Evolutionary conservation across 768 basidiomycete genomes (phyloP).

Genomic region (Lactarius psammicola): DNA sequence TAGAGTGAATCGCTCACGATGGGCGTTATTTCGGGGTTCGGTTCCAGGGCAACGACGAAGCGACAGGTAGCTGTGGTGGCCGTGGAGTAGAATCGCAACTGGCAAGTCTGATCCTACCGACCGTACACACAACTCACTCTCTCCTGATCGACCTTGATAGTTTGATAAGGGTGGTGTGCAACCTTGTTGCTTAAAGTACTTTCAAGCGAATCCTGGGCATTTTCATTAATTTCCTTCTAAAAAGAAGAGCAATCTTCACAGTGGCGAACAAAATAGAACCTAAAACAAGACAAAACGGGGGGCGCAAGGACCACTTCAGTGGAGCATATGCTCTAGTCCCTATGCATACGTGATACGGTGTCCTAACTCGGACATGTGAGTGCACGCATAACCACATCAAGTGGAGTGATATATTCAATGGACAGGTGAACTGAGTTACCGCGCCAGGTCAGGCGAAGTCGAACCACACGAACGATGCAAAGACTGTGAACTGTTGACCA

Average conservation of each 20-base stretch:
- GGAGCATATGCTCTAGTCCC: neutral
- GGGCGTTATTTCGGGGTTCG: constrained; percentile 2
- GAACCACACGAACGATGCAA: neutral
- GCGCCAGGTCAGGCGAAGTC: neutral
- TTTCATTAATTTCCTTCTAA: neutral
- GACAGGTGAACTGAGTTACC: neutral
- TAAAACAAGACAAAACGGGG: neutral
- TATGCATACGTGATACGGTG: neutral
- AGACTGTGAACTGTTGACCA: neutral
- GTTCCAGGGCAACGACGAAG: constrained; percentile 11
- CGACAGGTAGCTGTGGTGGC: neutral
- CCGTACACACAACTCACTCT: neutral
- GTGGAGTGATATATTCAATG: neutral
- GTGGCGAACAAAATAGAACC: neutral
- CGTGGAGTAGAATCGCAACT: neutral
- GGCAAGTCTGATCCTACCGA: constrained; percentile 2
- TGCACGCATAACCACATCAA: neutral
- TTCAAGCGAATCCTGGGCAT: neutral
- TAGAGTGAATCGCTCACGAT: neutral
- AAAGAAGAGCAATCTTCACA: neutral
- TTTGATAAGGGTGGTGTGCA: constrained; percentile 15
- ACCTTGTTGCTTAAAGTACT: constrained; percentile 17
- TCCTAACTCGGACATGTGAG: neutral
- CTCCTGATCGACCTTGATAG: constrained; percentile 11
- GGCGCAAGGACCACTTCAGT: neutral